Percentiles rank a stretch among this genome's conserved stretches.
phyloP scores from a whole-genome alignment of 139 green algal species.

The Asterochloris erici region DNA sequence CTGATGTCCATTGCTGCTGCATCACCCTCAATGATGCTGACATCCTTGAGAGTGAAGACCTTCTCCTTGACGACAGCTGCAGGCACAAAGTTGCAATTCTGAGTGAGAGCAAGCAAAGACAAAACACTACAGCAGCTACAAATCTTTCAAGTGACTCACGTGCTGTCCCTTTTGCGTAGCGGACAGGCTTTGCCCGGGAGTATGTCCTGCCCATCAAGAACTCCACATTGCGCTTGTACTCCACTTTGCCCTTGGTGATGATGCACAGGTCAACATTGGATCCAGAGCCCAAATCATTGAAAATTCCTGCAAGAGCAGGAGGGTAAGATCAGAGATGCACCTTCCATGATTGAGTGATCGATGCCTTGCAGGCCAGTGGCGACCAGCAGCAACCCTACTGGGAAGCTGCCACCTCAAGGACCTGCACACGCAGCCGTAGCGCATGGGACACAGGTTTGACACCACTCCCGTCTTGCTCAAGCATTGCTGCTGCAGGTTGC shows the following conservation, averaged over 20 bases:
- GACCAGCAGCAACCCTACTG: too few species aligned
- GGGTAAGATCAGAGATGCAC: too few species aligned
- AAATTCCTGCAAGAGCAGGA: constrained; percentile 61
- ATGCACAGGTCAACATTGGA: constrained; percentile 98
- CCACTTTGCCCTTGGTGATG: constrained; percentile 82
- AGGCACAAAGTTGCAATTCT: neutral
- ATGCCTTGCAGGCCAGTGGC: too few species aligned
- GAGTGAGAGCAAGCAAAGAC: neutral
- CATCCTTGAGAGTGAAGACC: constrained; percentile 50
- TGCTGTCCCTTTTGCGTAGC: constrained; percentile 65
- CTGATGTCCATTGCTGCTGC: constrained; percentile 61
- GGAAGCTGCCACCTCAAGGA: too few species aligned
- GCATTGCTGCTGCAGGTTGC: too few species aligned
- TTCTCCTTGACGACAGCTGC: constrained; percentile 59
- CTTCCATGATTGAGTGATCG: too few species aligned
- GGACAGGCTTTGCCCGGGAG: constrained; percentile 65
- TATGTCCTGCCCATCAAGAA: constrained; percentile 87
- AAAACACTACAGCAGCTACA: neutral
- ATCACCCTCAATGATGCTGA: constrained; percentile 58
- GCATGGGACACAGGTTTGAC: too few species aligned
- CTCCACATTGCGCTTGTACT: constrained; percentile 93
- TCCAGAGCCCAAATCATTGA: constrained; percentile 96
- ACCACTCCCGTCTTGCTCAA: too few species aligned
- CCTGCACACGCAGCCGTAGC: too few species aligned
- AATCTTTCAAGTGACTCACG: constrained; percentile 31